phyloP scores from a whole-genome alignment of 306 rosid species.

The Medicago ruthenica region DNA sequence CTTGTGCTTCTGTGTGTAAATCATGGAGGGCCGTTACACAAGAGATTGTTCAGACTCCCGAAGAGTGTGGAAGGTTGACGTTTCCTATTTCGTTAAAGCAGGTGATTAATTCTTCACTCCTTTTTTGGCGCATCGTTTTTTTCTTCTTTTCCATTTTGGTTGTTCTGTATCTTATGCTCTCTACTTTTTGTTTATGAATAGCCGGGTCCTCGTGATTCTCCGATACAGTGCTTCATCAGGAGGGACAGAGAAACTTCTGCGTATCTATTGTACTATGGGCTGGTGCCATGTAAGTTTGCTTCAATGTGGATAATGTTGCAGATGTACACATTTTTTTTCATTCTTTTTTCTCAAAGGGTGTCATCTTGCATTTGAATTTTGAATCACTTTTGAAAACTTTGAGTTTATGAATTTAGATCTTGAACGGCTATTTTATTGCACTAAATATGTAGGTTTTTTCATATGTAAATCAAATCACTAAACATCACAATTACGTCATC shows the following conservation, averaged over 20 bases:
- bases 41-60: constrained; percentile 83
- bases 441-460: constrained; percentile 23
- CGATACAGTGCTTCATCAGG: constrained; percentile 80
- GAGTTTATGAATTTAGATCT: constrained; percentile 14
- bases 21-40: constrained; percentile 72
- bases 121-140: constrained; percentile 10
- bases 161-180: constrained; percentile 31
- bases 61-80: constrained; percentile 82
- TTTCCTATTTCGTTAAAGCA: constrained; percentile 95
- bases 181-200: constrained; percentile 38
- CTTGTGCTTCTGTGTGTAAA: constrained; percentile 84
- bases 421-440: constrained; percentile 32
- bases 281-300: constrained; percentile 75
- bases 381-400: constrained; percentile 2
- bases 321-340: no score
- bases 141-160: neutral
- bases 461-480: neutral
- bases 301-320: constrained; percentile 9
- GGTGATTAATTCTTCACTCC: constrained; percentile 49
- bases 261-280: constrained; percentile 67
- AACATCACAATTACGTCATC: neutral
- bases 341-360: no score
- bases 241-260: constrained; percentile 81
- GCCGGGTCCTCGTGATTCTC: constrained; percentile 90
- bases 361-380: constrained; percentile 10